A percentile compares a stretch with the other conserved stretches of the same genome.
Evolutionary conservation across 345 rosid species (phyloP).

Genomic region (Arabis alpina): DNA sequence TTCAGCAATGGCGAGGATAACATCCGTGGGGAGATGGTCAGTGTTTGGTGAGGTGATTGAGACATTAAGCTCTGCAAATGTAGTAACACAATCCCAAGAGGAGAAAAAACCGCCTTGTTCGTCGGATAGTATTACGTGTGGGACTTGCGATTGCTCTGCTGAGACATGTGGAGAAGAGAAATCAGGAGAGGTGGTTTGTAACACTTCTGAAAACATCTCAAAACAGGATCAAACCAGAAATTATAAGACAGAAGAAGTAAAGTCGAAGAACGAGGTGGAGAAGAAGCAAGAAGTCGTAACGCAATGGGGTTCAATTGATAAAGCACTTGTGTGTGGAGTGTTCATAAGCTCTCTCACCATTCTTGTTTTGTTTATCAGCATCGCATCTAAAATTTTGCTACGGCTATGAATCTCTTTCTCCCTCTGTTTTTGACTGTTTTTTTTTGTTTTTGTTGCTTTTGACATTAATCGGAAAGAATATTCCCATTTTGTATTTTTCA

Average conservation of each 20-base stretch:
- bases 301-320: slow-evolving; percentile 58
- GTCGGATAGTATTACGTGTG: slow-evolving; percentile 43
- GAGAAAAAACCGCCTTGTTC: slow-evolving; percentile 38
- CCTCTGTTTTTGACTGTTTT: not conserved
- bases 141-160: slow-evolving; percentile 52
- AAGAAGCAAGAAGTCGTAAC: slow-evolving; percentile 42
- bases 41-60: slow-evolving; percentile 85
- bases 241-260: slow-evolving; percentile 32
- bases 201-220: slow-evolving; percentile 13
- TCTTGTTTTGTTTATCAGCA: slow-evolving; percentile 51
- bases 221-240: slow-evolving; percentile 41
- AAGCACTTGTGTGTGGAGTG: slow-evolving; percentile 69
- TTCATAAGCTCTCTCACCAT: slow-evolving; percentile 59
- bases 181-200: slow-evolving; percentile 39
- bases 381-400: slow-evolving; percentile 47
- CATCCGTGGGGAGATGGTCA: slow-evolving; percentile 94
- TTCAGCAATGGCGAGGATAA: slow-evolving; percentile 83
- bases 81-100: slow-evolving; percentile 33
- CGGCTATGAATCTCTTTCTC: slow-evolving; percentile 32
- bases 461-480: not conserved
- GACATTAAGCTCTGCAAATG: slow-evolving; percentile 40
- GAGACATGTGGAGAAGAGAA: slow-evolving; percentile 57
- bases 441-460: not conserved
- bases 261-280: slow-evolving; percentile 36
- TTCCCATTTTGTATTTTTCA: not conserved